These are phyloP conservation scores for Coprinopsis sp. DNA, from an alignment of 768 basidiomycete genomes.

Conservation along the genomic window DNA sequence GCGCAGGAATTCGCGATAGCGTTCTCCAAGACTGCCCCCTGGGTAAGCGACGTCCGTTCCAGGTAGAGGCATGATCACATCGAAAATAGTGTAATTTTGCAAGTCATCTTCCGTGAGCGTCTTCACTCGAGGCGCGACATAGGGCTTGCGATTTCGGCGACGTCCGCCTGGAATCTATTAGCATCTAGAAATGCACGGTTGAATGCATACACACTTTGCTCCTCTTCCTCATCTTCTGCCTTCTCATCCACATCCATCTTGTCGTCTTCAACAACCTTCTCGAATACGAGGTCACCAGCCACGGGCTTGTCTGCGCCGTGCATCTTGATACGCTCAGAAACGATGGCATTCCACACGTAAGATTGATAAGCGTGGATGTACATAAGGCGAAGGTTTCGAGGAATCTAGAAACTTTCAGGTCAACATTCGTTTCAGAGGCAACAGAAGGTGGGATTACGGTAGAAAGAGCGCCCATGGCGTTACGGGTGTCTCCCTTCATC, in stretches of 20 bases:
- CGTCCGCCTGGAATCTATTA: constrained; percentile 5
- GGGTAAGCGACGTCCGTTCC: constrained; percentile 94
- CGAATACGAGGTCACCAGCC: constrained; percentile 89
- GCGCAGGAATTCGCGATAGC: constrained; percentile 74
- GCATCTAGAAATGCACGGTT: neutral
- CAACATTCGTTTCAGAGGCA: constrained; percentile 1
- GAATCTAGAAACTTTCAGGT: constrained; percentile 59
- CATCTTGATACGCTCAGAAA: constrained; percentile 84
- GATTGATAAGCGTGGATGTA: constrained; percentile 99
- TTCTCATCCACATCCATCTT: constrained; percentile 31
- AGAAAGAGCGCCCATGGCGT: constrained; percentile 83
- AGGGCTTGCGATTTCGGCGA: constrained; percentile 46
- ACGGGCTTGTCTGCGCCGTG: constrained; percentile 72
- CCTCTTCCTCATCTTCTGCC: constrained; percentile 28
- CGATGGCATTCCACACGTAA: constrained; percentile 97
- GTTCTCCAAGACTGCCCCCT: constrained; percentile 79
- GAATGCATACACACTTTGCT: constrained; percentile 21
- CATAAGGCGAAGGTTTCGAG: constrained; percentile 91
- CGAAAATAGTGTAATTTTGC: constrained; percentile 81
- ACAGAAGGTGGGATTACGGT: constrained; percentile 46
- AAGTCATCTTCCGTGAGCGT: constrained; percentile 74
- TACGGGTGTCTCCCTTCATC: constrained; percentile 70
- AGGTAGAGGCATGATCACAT: constrained; percentile 96
- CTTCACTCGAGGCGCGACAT: constrained; percentile 67
- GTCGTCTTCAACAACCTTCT: constrained; percentile 33